Conservation (phyloP, 1,284 basidiomycete genomes). For the Cerioporus squamosus region DNA sequence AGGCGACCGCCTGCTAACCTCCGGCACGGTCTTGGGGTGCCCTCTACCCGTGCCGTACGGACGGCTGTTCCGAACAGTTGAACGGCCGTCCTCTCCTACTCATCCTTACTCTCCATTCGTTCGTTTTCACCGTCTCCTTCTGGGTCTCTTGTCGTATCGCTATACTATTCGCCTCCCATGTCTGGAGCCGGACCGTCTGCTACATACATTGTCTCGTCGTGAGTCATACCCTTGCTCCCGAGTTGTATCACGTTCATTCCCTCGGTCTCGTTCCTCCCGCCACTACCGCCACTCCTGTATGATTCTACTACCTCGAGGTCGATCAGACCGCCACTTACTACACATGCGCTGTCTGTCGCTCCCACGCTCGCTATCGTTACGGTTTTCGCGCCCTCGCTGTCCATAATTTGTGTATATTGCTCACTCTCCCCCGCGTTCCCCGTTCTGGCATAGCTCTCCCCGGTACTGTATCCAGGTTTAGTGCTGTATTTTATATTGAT, state of each 20-base stretch:
- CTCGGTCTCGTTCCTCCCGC: not conserved
- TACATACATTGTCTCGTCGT: constrained; percentile 6
- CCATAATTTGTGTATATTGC: constrained; percentile 24
- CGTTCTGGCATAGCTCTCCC: constrained; percentile 4
- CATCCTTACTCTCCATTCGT: not conserved
- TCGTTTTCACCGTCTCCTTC: not conserved
- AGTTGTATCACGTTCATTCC: constrained; percentile 25
- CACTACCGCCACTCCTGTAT: constrained; percentile 8
- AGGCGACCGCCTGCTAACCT: not conserved
- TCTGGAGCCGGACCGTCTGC: constrained; percentile 11
- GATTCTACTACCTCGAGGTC: constrained; percentile 9
- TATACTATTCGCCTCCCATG: not conserved
- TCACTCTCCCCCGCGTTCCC: not conserved
- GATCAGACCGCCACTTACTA: constrained; percentile 7
- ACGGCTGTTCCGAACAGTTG: too few relatives aligned
- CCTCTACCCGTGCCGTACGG: constrained; percentile 1
- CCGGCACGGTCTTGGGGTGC: constrained; percentile 18
- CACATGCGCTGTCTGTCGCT: constrained; percentile 2
- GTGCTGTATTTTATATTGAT: constrained; percentile 23
- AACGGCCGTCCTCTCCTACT: not conserved
- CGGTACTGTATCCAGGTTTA: constrained; percentile 25
- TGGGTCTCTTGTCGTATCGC: constrained; percentile 2
- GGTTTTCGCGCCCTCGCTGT: constrained; percentile 2
- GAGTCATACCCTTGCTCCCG: constrained; percentile 22
- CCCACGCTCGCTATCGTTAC: constrained; percentile 18